A percentile compares a stretch with the other conserved stretches of the same genome.
Conservation (phyloP, 345 rosid genomes). For the Camelina hispida region DNA sequence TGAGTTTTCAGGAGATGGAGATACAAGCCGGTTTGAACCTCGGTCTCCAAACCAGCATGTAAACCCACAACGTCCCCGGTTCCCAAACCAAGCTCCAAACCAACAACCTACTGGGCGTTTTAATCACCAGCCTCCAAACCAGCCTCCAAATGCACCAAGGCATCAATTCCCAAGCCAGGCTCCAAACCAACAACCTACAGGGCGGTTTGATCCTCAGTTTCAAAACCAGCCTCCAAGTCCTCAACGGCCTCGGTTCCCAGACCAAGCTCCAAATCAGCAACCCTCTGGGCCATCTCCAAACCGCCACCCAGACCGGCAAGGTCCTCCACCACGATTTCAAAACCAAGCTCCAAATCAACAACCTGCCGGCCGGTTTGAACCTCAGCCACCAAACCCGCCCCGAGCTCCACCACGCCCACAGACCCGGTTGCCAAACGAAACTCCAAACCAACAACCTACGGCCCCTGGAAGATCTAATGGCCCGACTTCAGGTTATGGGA, state of each 20-base stretch:
- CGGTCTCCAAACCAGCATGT: conserved; percentile 34
- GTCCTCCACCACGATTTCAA: conserved; percentile 38
- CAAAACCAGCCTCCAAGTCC: conserved; percentile 30
- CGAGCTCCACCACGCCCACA: conserved; percentile 39
- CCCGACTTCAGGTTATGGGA: conserved; percentile 55
- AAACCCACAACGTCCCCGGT: conserved; percentile 32
- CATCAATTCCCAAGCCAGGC: conserved; percentile 36
- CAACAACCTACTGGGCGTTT: conserved; percentile 36
- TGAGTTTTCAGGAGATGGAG: conserved; percentile 38
- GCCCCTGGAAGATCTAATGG: conserved; percentile 40
- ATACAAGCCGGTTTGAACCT: conserved; percentile 34
- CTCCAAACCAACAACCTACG: conserved; percentile 33
- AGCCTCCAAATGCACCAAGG: conserved; percentile 10
- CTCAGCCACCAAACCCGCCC: conserved; percentile 35
- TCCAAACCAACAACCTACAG: conserved; percentile 31
- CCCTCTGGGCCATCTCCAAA: conserved; percentile 36
- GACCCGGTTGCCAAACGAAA: conserved; percentile 40
- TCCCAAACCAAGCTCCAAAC: conserved; percentile 32
- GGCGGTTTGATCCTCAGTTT: conserved; percentile 44
- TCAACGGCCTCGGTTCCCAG: conserved; percentile 34
- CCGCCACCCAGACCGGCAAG: conserved; percentile 28
- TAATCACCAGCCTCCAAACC: conserved; percentile 40
- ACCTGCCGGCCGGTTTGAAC: conserved; percentile 37
- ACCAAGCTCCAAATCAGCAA: conserved; percentile 35
- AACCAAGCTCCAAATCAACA: conserved; percentile 43